Percentiles rank a stretch among this genome's conserved stretches.
Conservation (phyloP, 371 early-diverging fungal species). For the Mucor lusitanicus region DNA sequence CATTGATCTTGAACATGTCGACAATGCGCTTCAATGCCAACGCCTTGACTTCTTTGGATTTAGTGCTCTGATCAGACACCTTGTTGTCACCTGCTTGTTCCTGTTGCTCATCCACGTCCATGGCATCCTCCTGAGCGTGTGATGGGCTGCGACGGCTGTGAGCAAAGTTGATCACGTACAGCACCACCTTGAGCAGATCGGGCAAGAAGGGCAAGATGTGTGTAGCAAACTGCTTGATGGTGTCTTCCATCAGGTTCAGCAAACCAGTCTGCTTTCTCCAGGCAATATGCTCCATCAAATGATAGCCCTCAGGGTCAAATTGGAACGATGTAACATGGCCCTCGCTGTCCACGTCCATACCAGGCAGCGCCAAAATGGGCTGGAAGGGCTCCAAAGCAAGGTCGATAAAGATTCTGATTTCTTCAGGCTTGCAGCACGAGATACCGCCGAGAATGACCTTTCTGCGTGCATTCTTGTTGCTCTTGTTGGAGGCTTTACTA, state of each 20-base stretch:
- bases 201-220: slow-evolving; percentile 71
- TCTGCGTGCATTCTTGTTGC: slow-evolving; percentile 59
- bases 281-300: slow-evolving; percentile 39
- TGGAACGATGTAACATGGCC: slow-evolving; percentile 16
- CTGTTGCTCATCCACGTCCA: slow-evolving; percentile 44
- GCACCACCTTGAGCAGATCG: slow-evolving; percentile 64
- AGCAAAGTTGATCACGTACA: slow-evolving; percentile 69
- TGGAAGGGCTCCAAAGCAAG: slow-evolving; percentile 82
- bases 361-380: slow-evolving; percentile 34
- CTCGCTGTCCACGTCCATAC: slow-evolving; percentile 24
- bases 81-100: slow-evolving; percentile 20
- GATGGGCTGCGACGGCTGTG: slow-evolving; percentile 36
- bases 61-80: slow-evolving; percentile 35
- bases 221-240: slow-evolving; percentile 79
- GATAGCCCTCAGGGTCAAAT: slow-evolving; percentile 24
- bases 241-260: slow-evolving; percentile 76
- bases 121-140: slow-evolving; percentile 24
- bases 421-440: slow-evolving; percentile 62
- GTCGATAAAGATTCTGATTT: slow-evolving; percentile 73
- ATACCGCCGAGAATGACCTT: slow-evolving; percentile 81
- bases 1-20: slow-evolving; percentile 72
- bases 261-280: slow-evolving; percentile 80
- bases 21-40: slow-evolving; percentile 75
- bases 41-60: slow-evolving; percentile 64
- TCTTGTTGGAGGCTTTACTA: slow-evolving; percentile 65